Percentiles rank a stretch among this genome's conserved stretches.
Conservation (phyloP, 225 moss, liverwort and hornwort genomes). For the Pseudoscleropodium purum region DNA sequence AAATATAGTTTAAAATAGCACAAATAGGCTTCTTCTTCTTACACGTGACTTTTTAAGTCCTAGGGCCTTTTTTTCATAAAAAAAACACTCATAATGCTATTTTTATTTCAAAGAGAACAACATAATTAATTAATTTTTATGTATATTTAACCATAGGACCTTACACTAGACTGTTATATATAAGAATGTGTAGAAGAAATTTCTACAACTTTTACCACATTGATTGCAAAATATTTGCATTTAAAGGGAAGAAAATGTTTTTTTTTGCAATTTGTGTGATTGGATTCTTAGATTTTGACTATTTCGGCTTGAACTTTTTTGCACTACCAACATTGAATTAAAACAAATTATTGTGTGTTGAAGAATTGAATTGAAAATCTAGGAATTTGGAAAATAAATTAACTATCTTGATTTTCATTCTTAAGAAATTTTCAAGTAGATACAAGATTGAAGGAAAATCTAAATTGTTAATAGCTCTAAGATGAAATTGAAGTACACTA, state of each 20-base stretch:
- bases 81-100: not conserved
- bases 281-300: not conserved
- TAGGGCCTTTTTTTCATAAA: not conserved
- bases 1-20: not conserved
- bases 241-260: accelerated
- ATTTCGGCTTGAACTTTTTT: not conserved
- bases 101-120: not conserved
- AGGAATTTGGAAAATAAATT: not conserved
- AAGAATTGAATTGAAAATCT: not conserved
- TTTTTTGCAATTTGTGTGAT: not conserved
- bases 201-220: too few species aligned
- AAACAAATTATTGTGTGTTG: not conserved
- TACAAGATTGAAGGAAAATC: not conserved
- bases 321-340: not conserved
- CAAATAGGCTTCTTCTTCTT: too few species aligned
- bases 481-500: not conserved
- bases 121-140: not conserved
- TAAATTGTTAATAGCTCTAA: accelerated
- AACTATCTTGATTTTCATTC: not conserved
- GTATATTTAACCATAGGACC: not conserved
- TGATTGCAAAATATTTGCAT: not conserved
- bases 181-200: not conserved
- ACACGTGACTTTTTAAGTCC: accelerated
- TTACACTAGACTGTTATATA: not conserved
- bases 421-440: too few species aligned